These are phyloP conservation scores for Neohortaea acidophila DNA, from an alignment of 495 filamentous ascomycete genomes.

Conservation along the genomic window DNA sequence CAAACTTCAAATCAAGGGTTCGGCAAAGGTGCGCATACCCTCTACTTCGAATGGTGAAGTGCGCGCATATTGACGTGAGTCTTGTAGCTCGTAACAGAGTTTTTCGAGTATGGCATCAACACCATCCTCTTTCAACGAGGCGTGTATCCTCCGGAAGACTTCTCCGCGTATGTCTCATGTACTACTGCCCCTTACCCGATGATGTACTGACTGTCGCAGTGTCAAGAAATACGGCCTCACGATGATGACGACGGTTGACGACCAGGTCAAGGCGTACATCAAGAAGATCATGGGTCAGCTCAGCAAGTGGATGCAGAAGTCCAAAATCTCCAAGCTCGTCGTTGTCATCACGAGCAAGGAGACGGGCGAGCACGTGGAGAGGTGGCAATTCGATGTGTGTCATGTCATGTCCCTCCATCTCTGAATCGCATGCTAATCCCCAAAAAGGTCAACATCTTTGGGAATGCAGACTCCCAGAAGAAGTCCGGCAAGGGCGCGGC, in stretches of 20 bases:
- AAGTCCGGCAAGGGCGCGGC: constrained; percentile 29
- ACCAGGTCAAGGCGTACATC: constrained; percentile 97
- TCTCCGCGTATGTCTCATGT: constrained; percentile 54
- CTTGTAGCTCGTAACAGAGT: constrained; percentile 75
- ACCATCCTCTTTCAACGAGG: constrained; percentile 94
- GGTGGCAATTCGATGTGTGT: constrained; percentile 93
- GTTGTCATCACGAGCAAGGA: constrained; percentile 93
- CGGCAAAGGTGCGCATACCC: constrained; percentile 8
- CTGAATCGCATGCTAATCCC: constrained; percentile 30
- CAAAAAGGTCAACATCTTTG: constrained; percentile 12
- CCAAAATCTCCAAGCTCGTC: constrained; percentile 92
- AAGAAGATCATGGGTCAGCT: constrained; percentile 97
- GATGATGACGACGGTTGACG: constrained; percentile 92
- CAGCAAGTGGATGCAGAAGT: constrained; percentile 87
- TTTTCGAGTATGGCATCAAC: constrained; percentile 96
- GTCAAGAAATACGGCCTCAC: constrained; percentile 99
- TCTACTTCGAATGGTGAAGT: neutral
- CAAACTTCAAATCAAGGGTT: constrained; percentile 84
- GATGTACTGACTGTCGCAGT: constrained; percentile 26
- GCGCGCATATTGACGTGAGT: neutral
- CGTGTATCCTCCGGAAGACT: constrained; percentile 96
- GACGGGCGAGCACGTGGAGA: constrained; percentile 84
- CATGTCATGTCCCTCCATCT: constrained; percentile 29
- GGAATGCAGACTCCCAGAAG: constrained; percentile 32
- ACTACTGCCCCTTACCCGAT: neutral